Base-by-base conservation (phyloP, 2,329 filamentous ascomycete genomes). In the Nemania serpens region DNA sequence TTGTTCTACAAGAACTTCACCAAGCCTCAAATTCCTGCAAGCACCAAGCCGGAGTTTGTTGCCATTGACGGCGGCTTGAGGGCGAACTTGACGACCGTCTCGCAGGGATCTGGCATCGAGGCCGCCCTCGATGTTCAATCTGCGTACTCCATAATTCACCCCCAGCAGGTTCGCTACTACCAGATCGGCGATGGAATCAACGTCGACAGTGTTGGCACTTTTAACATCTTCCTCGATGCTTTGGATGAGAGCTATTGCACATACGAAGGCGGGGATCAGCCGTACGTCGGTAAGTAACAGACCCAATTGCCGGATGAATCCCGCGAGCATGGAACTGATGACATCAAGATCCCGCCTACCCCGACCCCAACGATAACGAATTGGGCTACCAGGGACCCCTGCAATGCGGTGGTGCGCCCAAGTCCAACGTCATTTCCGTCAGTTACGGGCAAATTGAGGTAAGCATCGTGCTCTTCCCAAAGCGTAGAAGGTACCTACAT, bases 391-490 rank as follows among this genome's bases (percentile, higher is more conserved):
- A 64, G 50, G 65, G 65, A 1, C 54, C 63, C 1, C 52, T 70
- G 3, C 60, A 67, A 10, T 70, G 68, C 34, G 68, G 68, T 11
- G 64, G 63, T 42, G 65, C 73, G 12, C 59, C 59, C 4, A 69
- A 79, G 5, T 79, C 83, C 3, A 83, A 84, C 58, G 82, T 85
- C 58, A 81, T 85, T 59, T 81, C 77, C 20, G 82, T 82, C 29
- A 83, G 80, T 11, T 86, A 86, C 69, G 78, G 76, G 12, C 80
- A 81, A 64, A 80, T 81, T 63, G 83, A 86, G 72, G 78, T 67
- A 63, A 53, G 65, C 12, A 46, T 37, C 33, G 17, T 2, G 15
- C 20, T 15, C 20, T 25, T 12, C 11, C 20, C 20, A 5, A 20
- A n/a, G n/a, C n/a, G n/a, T 29, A 2, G 6, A 45, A 4, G 13